Evolutionary conservation across 2,329 filamentous ascomycete species (phyloP).

Genomic region (Monosporascus sp.): DNA sequence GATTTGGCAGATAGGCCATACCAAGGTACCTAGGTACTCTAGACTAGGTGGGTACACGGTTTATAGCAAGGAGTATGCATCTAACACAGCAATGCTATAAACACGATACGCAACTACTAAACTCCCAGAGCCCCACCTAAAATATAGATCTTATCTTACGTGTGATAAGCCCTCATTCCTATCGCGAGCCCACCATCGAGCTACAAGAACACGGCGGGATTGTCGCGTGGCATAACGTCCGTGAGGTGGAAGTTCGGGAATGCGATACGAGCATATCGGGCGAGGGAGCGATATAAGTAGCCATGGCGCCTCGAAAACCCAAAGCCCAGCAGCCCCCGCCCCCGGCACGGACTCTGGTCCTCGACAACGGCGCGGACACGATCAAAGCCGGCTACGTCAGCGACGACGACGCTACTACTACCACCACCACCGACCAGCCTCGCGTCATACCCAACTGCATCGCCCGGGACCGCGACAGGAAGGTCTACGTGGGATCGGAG

Average conservation of each 20-base stretch:
- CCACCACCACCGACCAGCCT: conserved; percentile 45
- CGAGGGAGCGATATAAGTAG: neutral
- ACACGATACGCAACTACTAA: too few relatives aligned
- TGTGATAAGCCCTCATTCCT: neutral
- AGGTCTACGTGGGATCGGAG: conserved; percentile 75
- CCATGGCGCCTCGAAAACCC: conserved; percentile 39
- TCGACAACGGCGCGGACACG: conserved; percentile 90
- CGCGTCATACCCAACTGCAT: conserved; percentile 82
- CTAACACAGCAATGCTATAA: neutral
- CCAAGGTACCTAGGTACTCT: too few relatives aligned
- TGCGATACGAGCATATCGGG: neutral
- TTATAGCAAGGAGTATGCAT: too few relatives aligned
- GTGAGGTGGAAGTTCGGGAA: neutral
- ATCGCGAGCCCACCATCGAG: too few relatives aligned
- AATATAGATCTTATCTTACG: neutral
- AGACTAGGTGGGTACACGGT: too few relatives aligned
- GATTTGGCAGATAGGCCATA: too few relatives aligned
- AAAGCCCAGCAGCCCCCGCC: conserved; percentile 46
- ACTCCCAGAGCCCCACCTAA: neutral
- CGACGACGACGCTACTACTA: conserved; percentile 24
- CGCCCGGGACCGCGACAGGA: conserved; percentile 72
- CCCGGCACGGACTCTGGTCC: conserved; percentile 67
- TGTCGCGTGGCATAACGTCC: neutral
- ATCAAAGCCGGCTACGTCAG: conserved; percentile 82
- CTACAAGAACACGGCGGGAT: neutral